Evolutionary conservation across 2,329 filamentous ascomycete species (phyloP).

Genomic region (Raffaelea ambrosiae): DNA sequence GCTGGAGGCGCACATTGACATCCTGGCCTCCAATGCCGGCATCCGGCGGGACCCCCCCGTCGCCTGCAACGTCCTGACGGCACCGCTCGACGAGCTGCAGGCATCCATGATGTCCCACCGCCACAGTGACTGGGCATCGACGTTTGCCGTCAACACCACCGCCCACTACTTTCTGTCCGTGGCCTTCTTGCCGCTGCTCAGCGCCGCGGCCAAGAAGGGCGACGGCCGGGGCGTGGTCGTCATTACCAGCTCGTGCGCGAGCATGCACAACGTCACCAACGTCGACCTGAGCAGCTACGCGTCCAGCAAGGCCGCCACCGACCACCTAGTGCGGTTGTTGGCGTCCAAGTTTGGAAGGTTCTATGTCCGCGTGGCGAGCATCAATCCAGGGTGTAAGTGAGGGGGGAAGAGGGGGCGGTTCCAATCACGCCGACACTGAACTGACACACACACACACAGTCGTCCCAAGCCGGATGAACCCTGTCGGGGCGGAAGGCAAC

Average conservation of each 20-base stretch:
- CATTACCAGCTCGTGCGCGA: constrained; percentile 36
- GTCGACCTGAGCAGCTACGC: constrained; percentile 44
- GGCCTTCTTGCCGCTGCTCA: constrained; percentile 53
- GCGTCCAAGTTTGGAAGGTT: constrained; percentile 34
- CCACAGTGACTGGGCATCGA: constrained; percentile 48
- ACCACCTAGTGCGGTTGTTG: constrained; percentile 39
- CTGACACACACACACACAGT: no score
- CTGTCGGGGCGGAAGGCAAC: constrained; percentile 32
- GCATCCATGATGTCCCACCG: constrained; percentile 55
- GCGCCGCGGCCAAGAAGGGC: constrained; percentile 25
- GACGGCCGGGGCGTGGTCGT: constrained; percentile 12
- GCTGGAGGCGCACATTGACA: constrained; percentile 42
- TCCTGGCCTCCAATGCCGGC: constrained; percentile 11
- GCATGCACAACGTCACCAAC: constrained; percentile 28
- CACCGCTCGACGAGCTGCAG: constrained; percentile 10
- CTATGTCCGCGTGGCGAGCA: constrained; percentile 21
- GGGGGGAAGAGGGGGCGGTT: no score
- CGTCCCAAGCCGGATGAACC: constrained; percentile 64
- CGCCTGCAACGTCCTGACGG: constrained; percentile 9
- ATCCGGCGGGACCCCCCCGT: constrained; percentile 9
- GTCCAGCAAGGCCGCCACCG: constrained; percentile 40
- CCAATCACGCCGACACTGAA: no score
- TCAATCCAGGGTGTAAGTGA: constrained; percentile 18
- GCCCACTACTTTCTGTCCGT: constrained; percentile 58
- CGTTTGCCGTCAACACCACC: constrained; percentile 69